Percentiles rank a stretch among this genome's conserved stretches.
Evolutionary conservation across 2,329 filamentous ascomycete species (phyloP).

Genomic region (Chaetomiaceae sp.): DNA sequence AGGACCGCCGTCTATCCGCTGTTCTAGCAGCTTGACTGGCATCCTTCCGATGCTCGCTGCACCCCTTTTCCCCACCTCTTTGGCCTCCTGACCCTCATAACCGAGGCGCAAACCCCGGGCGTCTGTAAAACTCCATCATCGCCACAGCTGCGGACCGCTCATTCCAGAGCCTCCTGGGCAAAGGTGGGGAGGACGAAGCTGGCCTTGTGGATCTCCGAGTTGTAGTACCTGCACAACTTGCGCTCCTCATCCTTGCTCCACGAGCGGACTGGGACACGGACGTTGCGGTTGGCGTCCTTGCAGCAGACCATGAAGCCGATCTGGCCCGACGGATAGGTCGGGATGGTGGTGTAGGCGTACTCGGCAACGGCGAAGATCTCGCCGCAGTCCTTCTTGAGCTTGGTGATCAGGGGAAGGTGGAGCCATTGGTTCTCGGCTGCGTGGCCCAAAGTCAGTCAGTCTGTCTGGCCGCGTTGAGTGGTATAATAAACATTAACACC

Average conservation of each 20-base stretch:
- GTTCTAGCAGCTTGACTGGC: constrained; percentile 2
- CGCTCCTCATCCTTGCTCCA: constrained; percentile 88
- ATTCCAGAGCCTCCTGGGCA: constrained; percentile 70
- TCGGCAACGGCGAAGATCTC: constrained; percentile 96
- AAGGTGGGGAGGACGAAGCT: constrained; percentile 92
- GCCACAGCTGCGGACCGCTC: constrained; percentile 25
- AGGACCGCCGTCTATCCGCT: constrained; percentile 9
- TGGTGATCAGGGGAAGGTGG: constrained; percentile 85
- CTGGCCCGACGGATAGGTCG: constrained; percentile 97
- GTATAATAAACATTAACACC: no score
- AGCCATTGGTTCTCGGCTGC: constrained; percentile 99
- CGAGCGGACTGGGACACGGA: constrained; percentile 76
- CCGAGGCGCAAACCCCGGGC: background rate
- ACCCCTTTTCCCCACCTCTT: constrained; percentile 3
- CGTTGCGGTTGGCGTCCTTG: constrained; percentile 83
- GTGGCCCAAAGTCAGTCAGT: constrained; percentile 16
- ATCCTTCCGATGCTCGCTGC: constrained; percentile 9
- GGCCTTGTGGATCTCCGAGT: constrained; percentile 91
- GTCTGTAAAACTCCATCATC: background rate
- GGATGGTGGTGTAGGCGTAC: constrained; percentile 99
- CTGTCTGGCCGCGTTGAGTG: no score
- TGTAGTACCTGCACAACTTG: constrained; percentile 94
- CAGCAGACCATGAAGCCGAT: constrained; percentile 99
- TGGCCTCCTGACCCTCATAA: background rate
- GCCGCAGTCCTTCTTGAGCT: constrained; percentile 95